Evolutionary conservation across 208 protist species (phyloP), one percentile per base, ranked within the genome.

Genomic region (Acanthamoeba polyphaga): DNA sequence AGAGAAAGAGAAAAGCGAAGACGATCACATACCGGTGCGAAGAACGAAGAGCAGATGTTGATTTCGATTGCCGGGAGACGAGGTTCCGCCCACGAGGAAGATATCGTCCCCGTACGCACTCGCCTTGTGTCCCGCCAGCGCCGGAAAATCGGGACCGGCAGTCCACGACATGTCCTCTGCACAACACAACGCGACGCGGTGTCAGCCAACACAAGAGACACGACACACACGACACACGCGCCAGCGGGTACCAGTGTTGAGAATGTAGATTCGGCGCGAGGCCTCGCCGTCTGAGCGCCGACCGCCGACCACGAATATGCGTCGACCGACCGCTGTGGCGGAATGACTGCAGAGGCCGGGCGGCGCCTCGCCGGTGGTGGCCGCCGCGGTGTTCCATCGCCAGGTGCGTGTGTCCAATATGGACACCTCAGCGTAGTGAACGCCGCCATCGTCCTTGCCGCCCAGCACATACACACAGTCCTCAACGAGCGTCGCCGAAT

Each of bases 61-160:
- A 19, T 88, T 64, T 8, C 53, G 80, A 66, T 88, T 51, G 13
- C 51, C 80, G 2, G 15, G 72, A 19, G 51, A 29, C 12, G 27
- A 12, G 51, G 80, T 88, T n/a, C 80, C 80, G 51, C 80, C 80
- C 22, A 88, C 46, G 51, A 88, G 80, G 80, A 88, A 88, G 80
- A 88, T 88, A 88, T 88, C 80, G 6, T 88, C 80, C 80, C 80
- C 80, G 29, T 66, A 66, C 19, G 80, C 80, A 24, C 49, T 46
- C 53, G 80, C 80, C n/a, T 43, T 60, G 32, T 88, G 80, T 8
- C 80, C 80, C 19, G 53, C 46, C 5, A 88, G 80, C 29, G 80
- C 51, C 6, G 80, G 80, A 43, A 88, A 88, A 64, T 62, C 80
- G 7, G 80, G 80, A 9, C 80, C 80, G 3, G 80, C 51, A 32